These are phyloP conservation scores for Porogramme epimiltina DNA, from an alignment of 1,284 basidiomycete genomes.

Conservation along the genomic window DNA sequence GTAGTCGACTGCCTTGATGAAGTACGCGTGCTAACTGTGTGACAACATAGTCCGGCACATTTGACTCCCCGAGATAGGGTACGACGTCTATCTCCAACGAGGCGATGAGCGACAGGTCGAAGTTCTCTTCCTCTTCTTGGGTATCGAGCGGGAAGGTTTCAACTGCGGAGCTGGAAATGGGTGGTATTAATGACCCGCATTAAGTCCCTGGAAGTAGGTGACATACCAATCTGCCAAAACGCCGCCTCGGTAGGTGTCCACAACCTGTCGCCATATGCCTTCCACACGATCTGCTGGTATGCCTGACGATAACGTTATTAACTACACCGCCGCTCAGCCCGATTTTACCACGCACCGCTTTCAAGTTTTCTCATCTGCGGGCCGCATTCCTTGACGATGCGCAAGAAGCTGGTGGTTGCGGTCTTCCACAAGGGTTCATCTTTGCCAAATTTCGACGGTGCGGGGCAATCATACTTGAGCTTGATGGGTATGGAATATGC, in stretches of 20 bases:
- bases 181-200: not conserved
- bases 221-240: constrained; percentile 85
- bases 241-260: constrained; percentile 81
- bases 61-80: constrained; percentile 69
- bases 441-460: constrained; percentile 82
- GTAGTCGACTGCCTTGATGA: constrained; percentile 75
- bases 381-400: constrained; percentile 67
- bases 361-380: constrained; percentile 49
- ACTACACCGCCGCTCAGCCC: too few relatives aligned
- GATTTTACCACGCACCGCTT: constrained; percentile 39
- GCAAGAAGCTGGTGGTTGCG: constrained; percentile 73
- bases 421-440: constrained; percentile 92
- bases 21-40: constrained; percentile 72
- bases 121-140: constrained; percentile 83
- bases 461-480: constrained; percentile 92
- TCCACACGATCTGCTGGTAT: constrained; percentile 66
- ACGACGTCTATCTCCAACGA: constrained; percentile 80
- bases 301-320: too few relatives aligned
- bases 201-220: not conserved
- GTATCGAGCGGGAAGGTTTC: constrained; percentile 60
- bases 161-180: constrained; percentile 46
- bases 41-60: constrained; percentile 77
- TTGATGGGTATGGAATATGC: constrained; percentile 90
- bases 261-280: constrained; percentile 84
- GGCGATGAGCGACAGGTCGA: constrained; percentile 82